Conservation (phyloP, 306 rosid genomes). For the Mimosa pudica region DNA sequence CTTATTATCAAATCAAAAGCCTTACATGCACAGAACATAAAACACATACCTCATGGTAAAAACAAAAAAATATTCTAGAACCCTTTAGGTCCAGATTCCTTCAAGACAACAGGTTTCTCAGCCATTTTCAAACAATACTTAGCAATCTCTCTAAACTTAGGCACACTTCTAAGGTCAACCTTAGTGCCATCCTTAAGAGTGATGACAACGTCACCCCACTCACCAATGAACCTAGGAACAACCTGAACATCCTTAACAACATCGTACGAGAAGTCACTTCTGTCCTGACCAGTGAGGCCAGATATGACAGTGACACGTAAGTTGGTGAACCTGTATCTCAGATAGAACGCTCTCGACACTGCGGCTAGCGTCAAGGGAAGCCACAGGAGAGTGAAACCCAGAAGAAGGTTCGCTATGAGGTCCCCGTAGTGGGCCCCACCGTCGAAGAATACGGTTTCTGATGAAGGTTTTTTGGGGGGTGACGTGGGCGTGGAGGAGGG, state of each 20-base stretch:
- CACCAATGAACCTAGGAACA: conserved; percentile 88
- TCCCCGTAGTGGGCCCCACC: conserved; percentile 98
- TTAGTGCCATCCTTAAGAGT: conserved; percentile 85
- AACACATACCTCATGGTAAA: conserved; percentile 23
- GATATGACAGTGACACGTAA: conserved; percentile 84
- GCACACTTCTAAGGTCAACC: conserved; percentile 87
- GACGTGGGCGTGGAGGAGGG: conserved; percentile 24
- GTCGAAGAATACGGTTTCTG: conserved; percentile 82
- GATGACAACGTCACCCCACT: conserved; percentile 91
- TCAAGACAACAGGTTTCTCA: conserved; percentile 40
- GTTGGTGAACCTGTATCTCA: conserved; percentile 90
- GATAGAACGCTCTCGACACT: conserved; percentile 65
- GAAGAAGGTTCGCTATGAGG: conserved; percentile 64
- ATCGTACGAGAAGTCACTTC: conserved; percentile 78
- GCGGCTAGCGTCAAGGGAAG: conserved; percentile 86
- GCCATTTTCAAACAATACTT: conserved; percentile 77
- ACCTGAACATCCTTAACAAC: conserved; percentile 90
- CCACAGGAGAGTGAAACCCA: conserved; percentile 90
- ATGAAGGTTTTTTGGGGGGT: conserved; percentile 39
- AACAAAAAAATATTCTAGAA: conserved; percentile 40
- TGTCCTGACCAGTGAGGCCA: conserved; percentile 80
- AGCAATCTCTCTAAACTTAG: conserved; percentile 82
- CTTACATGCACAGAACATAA: conserved; percentile 12
- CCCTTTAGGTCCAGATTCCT: conserved; percentile 61
- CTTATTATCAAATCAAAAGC: not conserved